Conservation (phyloP, 1,284 basidiomycete genomes). For the Pseudozyma hubeiensis region DNA sequence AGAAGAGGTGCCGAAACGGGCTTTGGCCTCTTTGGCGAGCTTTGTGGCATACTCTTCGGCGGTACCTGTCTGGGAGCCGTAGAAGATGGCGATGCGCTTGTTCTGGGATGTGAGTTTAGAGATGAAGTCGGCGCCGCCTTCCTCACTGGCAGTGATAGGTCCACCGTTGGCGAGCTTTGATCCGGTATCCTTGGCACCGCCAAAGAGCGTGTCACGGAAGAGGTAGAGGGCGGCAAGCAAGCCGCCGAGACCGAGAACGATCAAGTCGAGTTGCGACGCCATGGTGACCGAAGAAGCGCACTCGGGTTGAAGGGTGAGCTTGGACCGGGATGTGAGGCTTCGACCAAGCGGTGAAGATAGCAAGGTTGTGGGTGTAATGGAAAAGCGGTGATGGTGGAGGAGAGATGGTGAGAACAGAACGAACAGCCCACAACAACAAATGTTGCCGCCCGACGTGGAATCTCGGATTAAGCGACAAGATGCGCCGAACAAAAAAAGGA, state of each 20-base stretch:
- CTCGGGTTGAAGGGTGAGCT: neutral
- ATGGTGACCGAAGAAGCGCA: slow-evolving; percentile 17
- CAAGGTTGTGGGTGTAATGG: neutral
- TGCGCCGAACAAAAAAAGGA: neutral
- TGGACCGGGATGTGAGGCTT: neutral
- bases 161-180: slow-evolving; percentile 55
- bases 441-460: neutral
- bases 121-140: slow-evolving; percentile 51
- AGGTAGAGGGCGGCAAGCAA: slow-evolving; percentile 59
- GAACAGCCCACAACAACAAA: neutral
- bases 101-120: slow-evolving; percentile 62
- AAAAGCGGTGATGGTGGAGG: neutral
- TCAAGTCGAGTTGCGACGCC: slow-evolving; percentile 51
- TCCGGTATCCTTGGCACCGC: slow-evolving; percentile 38
- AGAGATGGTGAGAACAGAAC: neutral
- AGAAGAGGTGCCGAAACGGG: slow-evolving; percentile 66
- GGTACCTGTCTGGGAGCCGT: slow-evolving; percentile 67
- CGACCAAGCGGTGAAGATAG: neutral
- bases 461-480: neutral
- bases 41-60: slow-evolving; percentile 68
- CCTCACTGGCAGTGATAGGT: slow-evolving; percentile 19
- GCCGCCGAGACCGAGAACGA: slow-evolving; percentile 53
- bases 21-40: slow-evolving; percentile 67
- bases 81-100: slow-evolving; percentile 67
- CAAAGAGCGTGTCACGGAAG: slow-evolving; percentile 54